Evolutionary conservation across 192 early-diverging fungal genomes (phyloP).

Genomic region (Linderina pennispora): DNA sequence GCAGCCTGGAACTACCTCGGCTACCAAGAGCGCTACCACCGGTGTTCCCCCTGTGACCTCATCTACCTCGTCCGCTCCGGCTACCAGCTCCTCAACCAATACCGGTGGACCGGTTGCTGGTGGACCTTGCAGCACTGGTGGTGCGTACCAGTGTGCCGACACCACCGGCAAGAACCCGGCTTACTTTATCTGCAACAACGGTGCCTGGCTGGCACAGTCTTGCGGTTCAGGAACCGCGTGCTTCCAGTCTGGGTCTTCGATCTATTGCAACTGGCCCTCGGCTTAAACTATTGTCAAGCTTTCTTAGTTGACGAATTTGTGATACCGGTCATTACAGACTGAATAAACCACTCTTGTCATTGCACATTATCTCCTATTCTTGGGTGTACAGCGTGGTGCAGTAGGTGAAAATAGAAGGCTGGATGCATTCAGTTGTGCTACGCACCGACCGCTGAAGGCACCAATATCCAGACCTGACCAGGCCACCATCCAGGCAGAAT

Average conservation of each 20-base stretch:
- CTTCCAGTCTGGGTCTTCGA: conserved; percentile 8
- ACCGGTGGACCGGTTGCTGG: conserved; percentile 5
- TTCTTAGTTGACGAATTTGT: too few relatives aligned
- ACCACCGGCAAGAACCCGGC: conserved; percentile 3
- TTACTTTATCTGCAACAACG: conserved; percentile 11
- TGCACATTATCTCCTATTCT: too few relatives aligned
- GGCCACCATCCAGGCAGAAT: too few relatives aligned
- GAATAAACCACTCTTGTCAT: too few relatives aligned
- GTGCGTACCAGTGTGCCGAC: conserved; percentile 9
- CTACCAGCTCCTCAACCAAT: not conserved
- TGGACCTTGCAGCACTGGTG: not conserved
- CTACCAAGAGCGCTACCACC: not conserved
- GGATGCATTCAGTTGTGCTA: too few relatives aligned
- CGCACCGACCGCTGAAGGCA: too few relatives aligned
- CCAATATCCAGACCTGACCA: too few relatives aligned
- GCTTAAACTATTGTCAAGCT: not conserved
- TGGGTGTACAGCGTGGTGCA: too few relatives aligned
- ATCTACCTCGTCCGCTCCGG: not conserved
- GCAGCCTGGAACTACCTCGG: not conserved
- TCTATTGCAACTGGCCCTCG: conserved; percentile 10
- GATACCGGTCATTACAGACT: too few relatives aligned
- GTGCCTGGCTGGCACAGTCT: conserved; percentile 6
- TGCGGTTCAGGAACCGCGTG: conserved; percentile 15
- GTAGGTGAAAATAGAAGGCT: too few relatives aligned
- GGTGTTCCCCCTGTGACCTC: too few relatives aligned